phyloP scores from a whole-genome alignment of 768 basidiomycete species.

The Clavaria fumosa region DNA sequence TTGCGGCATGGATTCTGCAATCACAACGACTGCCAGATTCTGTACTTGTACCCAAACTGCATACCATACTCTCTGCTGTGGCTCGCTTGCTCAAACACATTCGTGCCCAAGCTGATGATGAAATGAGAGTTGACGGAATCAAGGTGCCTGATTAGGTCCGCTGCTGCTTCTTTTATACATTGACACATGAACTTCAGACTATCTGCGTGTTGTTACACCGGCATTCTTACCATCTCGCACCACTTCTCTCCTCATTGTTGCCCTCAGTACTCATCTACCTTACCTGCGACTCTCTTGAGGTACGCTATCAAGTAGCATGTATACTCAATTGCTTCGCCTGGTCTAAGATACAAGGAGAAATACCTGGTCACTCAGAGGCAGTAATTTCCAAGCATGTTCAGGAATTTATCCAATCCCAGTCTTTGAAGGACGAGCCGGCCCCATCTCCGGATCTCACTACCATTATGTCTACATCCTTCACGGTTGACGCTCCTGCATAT shows the following conservation, averaged over 20 bases:
- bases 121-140: slow-evolving; percentile 21
- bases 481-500: slow-evolving; percentile 11
- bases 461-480: too few relatives aligned
- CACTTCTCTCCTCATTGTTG: slow-evolving; percentile 33
- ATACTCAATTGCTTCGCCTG: slow-evolving; percentile 40
- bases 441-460: too few relatives aligned
- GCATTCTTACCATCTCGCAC: slow-evolving; percentile 33
- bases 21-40: slow-evolving; percentile 30
- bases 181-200: slow-evolving; percentile 15
- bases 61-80: slow-evolving; percentile 22
- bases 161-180: neutral
- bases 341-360: slow-evolving; percentile 18
- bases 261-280: slow-evolving; percentile 22
- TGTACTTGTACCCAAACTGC: slow-evolving; percentile 20
- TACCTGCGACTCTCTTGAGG: slow-evolving; percentile 14
- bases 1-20: slow-evolving; percentile 36
- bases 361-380: slow-evolving; percentile 12
- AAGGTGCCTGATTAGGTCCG: slow-evolving; percentile 14
- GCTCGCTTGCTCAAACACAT: too few relatives aligned
- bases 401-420: slow-evolving; percentile 16
- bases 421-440: slow-evolving; percentile 6
- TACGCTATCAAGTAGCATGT: slow-evolving; percentile 38
- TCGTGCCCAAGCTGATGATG: too few relatives aligned
- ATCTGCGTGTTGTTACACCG: slow-evolving; percentile 20
- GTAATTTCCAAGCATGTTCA: slow-evolving; percentile 15